Percentiles rank a stretch among this genome's conserved stretches.
phyloP scores from a whole-genome alignment of 257 asterid species.

The Solanum rostratum region DNA sequence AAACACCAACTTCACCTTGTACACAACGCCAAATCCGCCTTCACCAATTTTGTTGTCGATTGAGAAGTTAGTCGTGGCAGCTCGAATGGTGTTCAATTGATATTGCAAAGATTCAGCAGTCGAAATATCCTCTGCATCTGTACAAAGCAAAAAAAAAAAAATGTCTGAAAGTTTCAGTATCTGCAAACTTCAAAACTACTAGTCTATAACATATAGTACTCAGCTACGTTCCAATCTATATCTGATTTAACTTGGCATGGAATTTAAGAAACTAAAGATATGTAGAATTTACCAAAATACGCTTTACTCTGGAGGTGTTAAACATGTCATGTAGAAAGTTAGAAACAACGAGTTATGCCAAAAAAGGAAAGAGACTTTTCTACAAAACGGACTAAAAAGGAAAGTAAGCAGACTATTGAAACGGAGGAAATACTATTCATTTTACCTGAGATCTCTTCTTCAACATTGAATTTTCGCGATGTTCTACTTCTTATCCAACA shows the following conservation, averaged over 20 bases:
- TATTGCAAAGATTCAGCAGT: not conserved
- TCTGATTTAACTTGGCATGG: no score
- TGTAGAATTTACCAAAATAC: no score
- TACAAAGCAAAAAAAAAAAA: not conserved
- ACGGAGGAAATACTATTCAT: not conserved
- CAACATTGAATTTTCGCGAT: not conserved
- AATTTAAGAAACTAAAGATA: no score
- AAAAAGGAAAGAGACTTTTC: no score
- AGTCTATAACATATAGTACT: no score
- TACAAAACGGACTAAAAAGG: no score
- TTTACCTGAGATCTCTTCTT: not conserved
- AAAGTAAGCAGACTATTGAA: not conserved
- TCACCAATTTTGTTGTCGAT: not conserved
- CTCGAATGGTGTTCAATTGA: conserved; percentile 1
- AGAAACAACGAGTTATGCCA: no score
- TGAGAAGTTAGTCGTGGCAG: conserved; percentile 8
- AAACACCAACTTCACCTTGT: conserved; percentile 1
- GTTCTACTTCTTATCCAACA: not conserved
- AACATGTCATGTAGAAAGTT: no score
- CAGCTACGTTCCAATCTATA: no score
- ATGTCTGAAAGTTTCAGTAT: not conserved
- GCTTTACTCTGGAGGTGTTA: no score
- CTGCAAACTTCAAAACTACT: no score
- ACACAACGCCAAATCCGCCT: conserved; percentile 13
- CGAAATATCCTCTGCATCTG: not conserved